These are phyloP conservation scores for Xylariaceae sp. DNA, from an alignment of 2,329 filamentous ascomycete species.

Conservation along the genomic window DNA sequence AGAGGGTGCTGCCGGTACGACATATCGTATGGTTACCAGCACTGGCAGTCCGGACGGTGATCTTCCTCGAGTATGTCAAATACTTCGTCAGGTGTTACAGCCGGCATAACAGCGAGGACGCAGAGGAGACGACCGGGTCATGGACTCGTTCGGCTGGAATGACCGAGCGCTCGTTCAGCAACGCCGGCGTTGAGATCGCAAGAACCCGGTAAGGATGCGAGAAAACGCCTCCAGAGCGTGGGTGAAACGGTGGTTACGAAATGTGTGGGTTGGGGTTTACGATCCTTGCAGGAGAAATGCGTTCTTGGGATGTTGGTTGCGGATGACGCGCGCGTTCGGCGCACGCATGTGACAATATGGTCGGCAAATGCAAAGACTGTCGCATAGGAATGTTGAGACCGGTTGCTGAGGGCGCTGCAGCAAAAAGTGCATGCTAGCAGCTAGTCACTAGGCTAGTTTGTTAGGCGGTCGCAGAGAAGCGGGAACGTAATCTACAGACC, in stretches of 20 bases:
- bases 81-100: constrained; percentile 23
- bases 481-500: constrained; percentile 12
- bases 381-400: constrained; percentile 18
- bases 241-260: not conserved
- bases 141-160: not conserved
- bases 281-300: constrained; percentile 2
- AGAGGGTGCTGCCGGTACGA: constrained; percentile 55
- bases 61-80: constrained; percentile 27
- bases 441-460: constrained; percentile 6
- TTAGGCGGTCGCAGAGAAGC: constrained; percentile 17
- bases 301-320: constrained; percentile 4
- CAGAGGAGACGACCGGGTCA: not conserved
- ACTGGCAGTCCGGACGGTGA: constrained; percentile 15
- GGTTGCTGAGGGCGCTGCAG: constrained; percentile 9
- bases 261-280: not conserved
- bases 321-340: constrained; percentile 23
- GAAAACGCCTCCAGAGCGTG: not conserved
- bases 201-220: not conserved
- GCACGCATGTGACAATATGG: constrained; percentile 26
- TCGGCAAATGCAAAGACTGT: constrained; percentile 15
- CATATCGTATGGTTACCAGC: constrained; percentile 38
- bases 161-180: not conserved
- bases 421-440: constrained; percentile 14
- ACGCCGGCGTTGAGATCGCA: not conserved
- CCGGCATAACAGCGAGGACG: constrained; percentile 32